A percentile compares a stretch with the other conserved stretches of the same genome.
These are phyloP conservation scores for Macrocybe sp. DNA, from an alignment of 1,284 basidiomycete genomes.

Conservation along the genomic window DNA sequence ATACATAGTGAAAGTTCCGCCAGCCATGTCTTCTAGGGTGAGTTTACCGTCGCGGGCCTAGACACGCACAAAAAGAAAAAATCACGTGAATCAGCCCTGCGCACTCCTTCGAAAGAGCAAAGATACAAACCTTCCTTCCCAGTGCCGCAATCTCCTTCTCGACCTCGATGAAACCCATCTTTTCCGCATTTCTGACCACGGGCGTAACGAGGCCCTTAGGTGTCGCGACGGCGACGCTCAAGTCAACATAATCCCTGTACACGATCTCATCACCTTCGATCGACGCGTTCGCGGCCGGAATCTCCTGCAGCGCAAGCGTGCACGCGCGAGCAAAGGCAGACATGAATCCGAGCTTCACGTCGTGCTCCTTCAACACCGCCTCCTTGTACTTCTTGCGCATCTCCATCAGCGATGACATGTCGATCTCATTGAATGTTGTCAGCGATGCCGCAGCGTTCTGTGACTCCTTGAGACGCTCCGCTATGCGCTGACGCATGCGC, in stretches of 20 bases:
- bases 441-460: conserved; percentile 96
- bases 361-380: conserved; percentile 85
- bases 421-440: conserved; percentile 99
- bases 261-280: conserved; percentile 96
- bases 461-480: conserved; percentile 96
- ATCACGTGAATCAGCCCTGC: conserved; percentile 1
- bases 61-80: conserved; percentile 4
- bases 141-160: conserved; percentile 89
- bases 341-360: conserved; percentile 99
- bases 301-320: conserved; percentile 84
- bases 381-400: conserved; percentile 98
- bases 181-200: conserved; percentile 89
- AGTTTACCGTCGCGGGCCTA: conserved; percentile 93
- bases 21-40: conserved; percentile 94
- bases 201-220: conserved; percentile 98
- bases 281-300: conserved; percentile 91
- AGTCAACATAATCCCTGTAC: conserved; percentile 92
- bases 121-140: conserved; percentile 76
- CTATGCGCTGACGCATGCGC: conserved; percentile 95
- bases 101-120: background rate
- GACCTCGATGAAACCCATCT: conserved; percentile 85
- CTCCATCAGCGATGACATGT: conserved; percentile 95
- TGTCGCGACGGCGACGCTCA: conserved; percentile 94
- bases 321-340: conserved; percentile 92
- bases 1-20: conserved; percentile 96